Base-by-base conservation (phyloP, 495 filamentous ascomycete species). In the Sphaerosporella brunnea region DNA sequence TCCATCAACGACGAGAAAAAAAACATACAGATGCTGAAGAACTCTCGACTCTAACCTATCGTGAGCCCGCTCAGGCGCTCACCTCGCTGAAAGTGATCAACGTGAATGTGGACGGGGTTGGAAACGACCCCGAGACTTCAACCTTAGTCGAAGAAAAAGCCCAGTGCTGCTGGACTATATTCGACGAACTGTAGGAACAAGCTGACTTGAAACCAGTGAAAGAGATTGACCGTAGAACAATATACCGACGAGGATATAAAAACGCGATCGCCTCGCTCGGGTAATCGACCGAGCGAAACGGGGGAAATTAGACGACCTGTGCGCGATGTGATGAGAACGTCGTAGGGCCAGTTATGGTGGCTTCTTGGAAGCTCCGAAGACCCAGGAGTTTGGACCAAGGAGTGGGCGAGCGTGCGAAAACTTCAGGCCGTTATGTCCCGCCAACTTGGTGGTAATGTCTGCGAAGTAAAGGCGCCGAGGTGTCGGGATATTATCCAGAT, bases 301-400 rank as follows among this genome's bases (percentile, higher is more conserved):
- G 36, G 46, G 35, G 28, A 36, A 46, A 26, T 16, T 40, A 21
- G n/a, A 43, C 21, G 40, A 10, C 18, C 8, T 5, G 28, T 32
- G 13, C 13, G 13, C 20, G 18, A 18, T 18, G 40, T 23, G 40
- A 32, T 51, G 36, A 20, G 26, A 52, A 36, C 47, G 45, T 46
- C 53, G 42, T 57, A 71, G 68, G 67, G 60, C 71, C 67, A 87
- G 67, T 95, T 96, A 97, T 71, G 90, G 90, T 62, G 90, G 90
- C 73, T 90, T 87, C 71, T 85, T 90, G 71, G 87, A 82, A 72
- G 81, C 84, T 78, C 90, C 86, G 68, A 90, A 87, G 73, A 84
- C 82, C 84, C 86, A 78, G 68, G 75, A 73, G 59, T 77, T 74
- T 63, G 90, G 87, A 71, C 85, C 85, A 59, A 92, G 80, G 66